Percentiles rank a stretch among this genome's conserved stretches.
These are phyloP conservation scores for Trichoderma guizhouense DNA, from an alignment of 2,329 filamentous ascomycete species.

Conservation along the genomic window DNA sequence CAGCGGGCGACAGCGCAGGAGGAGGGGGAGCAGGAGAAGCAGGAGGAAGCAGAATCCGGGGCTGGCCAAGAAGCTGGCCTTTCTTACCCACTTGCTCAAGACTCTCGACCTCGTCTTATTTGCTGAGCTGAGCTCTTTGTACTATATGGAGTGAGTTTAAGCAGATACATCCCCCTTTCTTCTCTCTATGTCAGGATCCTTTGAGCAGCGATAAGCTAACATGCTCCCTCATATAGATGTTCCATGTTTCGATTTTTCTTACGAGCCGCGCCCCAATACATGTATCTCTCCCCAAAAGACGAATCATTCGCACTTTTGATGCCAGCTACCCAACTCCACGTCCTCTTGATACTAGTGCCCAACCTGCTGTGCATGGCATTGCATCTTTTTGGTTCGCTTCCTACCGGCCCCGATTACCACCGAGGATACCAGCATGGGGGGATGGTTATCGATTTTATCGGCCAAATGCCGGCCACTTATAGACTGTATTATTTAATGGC, in stretches of 20 bases:
- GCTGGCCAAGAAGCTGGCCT: conserved; percentile 56
- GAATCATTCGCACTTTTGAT: conserved; percentile 54
- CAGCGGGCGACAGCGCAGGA: conserved; percentile 32
- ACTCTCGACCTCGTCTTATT: conserved; percentile 62
- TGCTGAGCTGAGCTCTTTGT: conserved; percentile 61
- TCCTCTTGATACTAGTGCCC: conserved; percentile 56
- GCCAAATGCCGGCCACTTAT: conserved; percentile 60
- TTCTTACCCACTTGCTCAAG: conserved; percentile 57
- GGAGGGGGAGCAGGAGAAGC: conserved; percentile 38
- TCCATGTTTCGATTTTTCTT: conserved; percentile 62
- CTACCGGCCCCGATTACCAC: conserved; percentile 57
- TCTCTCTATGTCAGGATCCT: not conserved
- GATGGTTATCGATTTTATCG: conserved; percentile 64
- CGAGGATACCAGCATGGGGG: conserved; percentile 66
- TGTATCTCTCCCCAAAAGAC: conserved; percentile 62
- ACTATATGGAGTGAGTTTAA: conserved; percentile 62
- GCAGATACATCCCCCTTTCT: not conserved
- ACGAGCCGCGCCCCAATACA: conserved; percentile 56
- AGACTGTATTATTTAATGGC: conserved; percentile 52
- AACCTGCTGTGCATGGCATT: conserved; percentile 59
- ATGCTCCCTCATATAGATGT: conserved; percentile 45
- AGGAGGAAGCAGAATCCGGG: conserved; percentile 39
- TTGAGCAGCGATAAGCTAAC: not conserved
- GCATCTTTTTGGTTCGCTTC: conserved; percentile 54
- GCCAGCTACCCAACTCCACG: conserved; percentile 54